Percentiles rank a stretch among this genome's conserved stretches.
These are phyloP conservation scores for Fusarium protoensiforme DNA, from an alignment of 2,329 filamentous ascomycete species.

Conservation along the genomic window DNA sequence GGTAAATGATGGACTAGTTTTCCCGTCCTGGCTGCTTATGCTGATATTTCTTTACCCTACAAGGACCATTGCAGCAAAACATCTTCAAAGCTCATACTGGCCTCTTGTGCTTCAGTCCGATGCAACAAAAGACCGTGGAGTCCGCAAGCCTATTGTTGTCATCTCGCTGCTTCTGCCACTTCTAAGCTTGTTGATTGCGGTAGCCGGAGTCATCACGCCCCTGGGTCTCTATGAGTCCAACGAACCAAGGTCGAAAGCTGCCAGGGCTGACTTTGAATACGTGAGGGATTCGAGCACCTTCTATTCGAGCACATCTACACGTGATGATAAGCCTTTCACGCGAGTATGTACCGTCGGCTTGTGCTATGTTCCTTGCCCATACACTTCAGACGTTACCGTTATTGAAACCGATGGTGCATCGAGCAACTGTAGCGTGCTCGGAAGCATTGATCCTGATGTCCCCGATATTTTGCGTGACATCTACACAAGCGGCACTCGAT, in stretches of 20 bases:
- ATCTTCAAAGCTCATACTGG: slow-evolving; percentile 16
- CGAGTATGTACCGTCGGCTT: neutral
- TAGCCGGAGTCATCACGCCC: slow-evolving; percentile 19
- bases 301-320: slow-evolving; percentile 5
- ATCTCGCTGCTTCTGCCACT: slow-evolving; percentile 6
- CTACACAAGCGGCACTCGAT: slow-evolving; percentile 11
- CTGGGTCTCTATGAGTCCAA: slow-evolving; percentile 18
- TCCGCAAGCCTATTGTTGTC: slow-evolving; percentile 1
- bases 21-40: neutral
- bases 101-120: slow-evolving; percentile 14
- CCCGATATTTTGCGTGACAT: slow-evolving; percentile 12
- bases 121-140: slow-evolving; percentile 2
- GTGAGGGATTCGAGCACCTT: slow-evolving; percentile 14
- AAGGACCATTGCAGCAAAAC: slow-evolving; percentile 11
- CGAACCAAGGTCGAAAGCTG: neutral
- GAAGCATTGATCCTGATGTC: slow-evolving; percentile 1
- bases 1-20: neutral
- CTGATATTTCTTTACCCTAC: neutral
- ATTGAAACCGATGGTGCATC: neutral
- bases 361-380: slow-evolving; percentile 10
- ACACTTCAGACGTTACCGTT: slow-evolving; percentile 6
- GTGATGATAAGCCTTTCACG: slow-evolving; percentile 6
- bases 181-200: neutral
- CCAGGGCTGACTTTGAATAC: slow-evolving; percentile 3
- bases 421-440: neutral